Evolutionary conservation across 306 rosid species (phyloP), one percentile per base, ranked within the genome.

Genomic region (Cucurbita pepo): DNA sequence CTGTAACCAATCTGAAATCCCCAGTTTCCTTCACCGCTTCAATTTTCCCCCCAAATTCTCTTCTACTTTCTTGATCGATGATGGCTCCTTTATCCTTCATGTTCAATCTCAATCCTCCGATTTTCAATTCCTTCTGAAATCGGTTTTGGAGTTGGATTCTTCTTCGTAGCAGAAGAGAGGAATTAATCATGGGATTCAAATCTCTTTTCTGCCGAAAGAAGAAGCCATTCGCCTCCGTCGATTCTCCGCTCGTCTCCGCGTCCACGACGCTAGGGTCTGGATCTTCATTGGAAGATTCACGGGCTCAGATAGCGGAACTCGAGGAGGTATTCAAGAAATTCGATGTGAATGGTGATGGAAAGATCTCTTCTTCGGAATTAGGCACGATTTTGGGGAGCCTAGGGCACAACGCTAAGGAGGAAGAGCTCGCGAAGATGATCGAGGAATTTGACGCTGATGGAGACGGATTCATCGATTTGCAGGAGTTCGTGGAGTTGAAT

Each of bases 281-380:
- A 10, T 84, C 97, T 0, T 61, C 69, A 13, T 61, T 13, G 3
- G 69, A 4, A 3, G 48, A 38, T 15, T 37, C 48, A 8, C 80
- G 5, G 83, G 70, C 80, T 0, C 88, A 80, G 73, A 72, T 88
- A 40, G 75, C 77, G 0, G 74, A 92, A 69, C 91, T 92, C 0
- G 93, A 88, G 52, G 74, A 84, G 69, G 96, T 92, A 2, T 93
- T 93, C 87, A 82, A 74, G 74, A 89, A 80, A 82, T 89, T 92
- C 78, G 97, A 92, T 69, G 95, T 77, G 5, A 92, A 92, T 56
- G 95, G 95, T 41, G 96, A 92, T 61, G 97, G 95, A 16, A 89
- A 88, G 90, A 89, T 92, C 86, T 89, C 86, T 12, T 57, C 92
- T 1, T 75, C 95, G 13, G 97, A 92, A 74, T 85, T 92, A 1